phyloP scores from a whole-genome alignment of 768 basidiomycete species.

The Lactarius tabidus region DNA sequence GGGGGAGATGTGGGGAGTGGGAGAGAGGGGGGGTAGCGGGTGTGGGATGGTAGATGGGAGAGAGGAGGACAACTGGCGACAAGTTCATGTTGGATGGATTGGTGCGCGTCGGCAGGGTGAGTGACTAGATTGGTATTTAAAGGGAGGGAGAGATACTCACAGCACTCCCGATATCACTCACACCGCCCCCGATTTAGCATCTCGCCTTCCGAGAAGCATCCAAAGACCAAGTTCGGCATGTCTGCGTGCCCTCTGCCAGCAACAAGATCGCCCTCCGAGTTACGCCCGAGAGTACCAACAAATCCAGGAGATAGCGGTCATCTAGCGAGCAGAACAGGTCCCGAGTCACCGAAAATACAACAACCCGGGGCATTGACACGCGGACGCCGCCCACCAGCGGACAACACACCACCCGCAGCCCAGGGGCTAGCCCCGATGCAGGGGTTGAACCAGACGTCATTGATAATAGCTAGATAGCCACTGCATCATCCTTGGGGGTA shows the following conservation, averaged over 20 bases:
- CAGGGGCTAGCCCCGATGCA: not conserved
- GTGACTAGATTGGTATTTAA: slow-evolving; percentile 22
- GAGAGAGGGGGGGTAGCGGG: slow-evolving; percentile 15
- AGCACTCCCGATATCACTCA: not conserved
- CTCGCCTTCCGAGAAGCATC: not conserved
- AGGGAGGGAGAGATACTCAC: not conserved
- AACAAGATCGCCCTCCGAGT: slow-evolving; percentile 2
- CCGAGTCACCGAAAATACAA: slow-evolving; percentile 13
- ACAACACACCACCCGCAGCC: slow-evolving; percentile 16
- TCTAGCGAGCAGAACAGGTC: slow-evolving; percentile 9
- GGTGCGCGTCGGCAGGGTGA: not conserved
- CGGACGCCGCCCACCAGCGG: not conserved
- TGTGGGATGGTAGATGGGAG: slow-evolving; percentile 18
- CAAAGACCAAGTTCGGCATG: not conserved
- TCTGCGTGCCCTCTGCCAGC: not conserved
- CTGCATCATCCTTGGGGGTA: not conserved
- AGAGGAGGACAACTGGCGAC: slow-evolving; percentile 11
- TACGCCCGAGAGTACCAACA: not conserved
- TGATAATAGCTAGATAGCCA: slow-evolving; percentile 13
- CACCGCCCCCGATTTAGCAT: not conserved
- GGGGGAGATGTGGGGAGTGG: slow-evolving; percentile 10
- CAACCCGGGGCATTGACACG: not conserved
- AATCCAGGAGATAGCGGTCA: not conserved
- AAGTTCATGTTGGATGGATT: not conserved
- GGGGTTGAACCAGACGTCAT: slow-evolving; percentile 12